Base-by-base conservation (phyloP, 164 flowering plant species). In the Piper longum region DNA sequence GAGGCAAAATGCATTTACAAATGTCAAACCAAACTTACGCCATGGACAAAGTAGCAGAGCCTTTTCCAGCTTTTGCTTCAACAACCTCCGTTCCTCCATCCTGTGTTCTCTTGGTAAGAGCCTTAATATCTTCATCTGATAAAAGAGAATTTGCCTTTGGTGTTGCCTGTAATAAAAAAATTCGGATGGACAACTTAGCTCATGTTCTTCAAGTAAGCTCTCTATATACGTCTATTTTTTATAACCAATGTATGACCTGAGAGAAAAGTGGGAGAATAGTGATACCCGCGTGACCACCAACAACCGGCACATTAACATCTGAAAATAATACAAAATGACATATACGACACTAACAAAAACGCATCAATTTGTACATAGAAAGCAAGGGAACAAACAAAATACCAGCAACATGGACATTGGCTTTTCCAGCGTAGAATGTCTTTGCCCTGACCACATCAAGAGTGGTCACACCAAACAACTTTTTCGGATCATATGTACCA, bases 11-110 rank as follows among this genome's bases (percentile, higher is more conserved):
- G 36, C 36, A 26, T 26, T 26, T 26, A 26, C 36, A 26, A 26
- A 26, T 26, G 36, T 26, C 36, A 26, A 48, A 2, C 14, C 16
- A 62, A 12, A 83, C 97, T 83, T 87, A 93, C 96, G 99, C 99
- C 97, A 93, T 93, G 39, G 99, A 90, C 59, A 90, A 78, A 59
- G 99, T 93, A 41, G 99, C 99, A 56, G 99, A 93, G 4, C 99
- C 99, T 78, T 90, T 88, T 72, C 99, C 99, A 72, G 99, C 99
- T 82, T 93, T 93, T 41, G 99, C 99, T 71, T 88, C 91, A 58
- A 93, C 99, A 70, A 93, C 97, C 71, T 93, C 97, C 0, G 99
- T 93, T 48, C 98, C 99, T 63, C 95, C 96, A 76, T 88, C 92
- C 75, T 90, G 95, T 14, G 96, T 90, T 66, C 97, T 61, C 80